Percentiles rank a stretch among this genome's conserved stretches.
Conservation (phyloP, 345 rosid species). For the Eucalyptus victrix region DNA sequence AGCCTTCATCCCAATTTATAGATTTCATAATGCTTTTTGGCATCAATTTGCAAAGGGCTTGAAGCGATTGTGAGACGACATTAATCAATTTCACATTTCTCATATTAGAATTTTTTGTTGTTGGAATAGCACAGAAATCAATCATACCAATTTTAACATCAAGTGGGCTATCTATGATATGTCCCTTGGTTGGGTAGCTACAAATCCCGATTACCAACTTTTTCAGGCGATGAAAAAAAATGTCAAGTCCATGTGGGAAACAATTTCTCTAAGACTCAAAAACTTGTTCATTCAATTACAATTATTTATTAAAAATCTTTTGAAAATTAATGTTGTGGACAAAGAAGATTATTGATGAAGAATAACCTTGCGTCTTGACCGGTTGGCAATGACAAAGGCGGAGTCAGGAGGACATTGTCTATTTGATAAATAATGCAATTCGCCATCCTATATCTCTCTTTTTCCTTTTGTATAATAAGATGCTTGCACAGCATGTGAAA, state of each 20-base stretch:
- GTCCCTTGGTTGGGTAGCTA: neutral
- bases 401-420: too few relatives aligned
- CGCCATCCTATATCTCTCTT: neutral
- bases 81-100: neutral
- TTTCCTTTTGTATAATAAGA: too few relatives aligned
- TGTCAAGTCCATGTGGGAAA: neutral
- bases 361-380: too few relatives aligned
- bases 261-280: neutral
- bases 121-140: neutral
- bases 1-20: neutral
- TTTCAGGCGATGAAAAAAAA: fast-evolving
- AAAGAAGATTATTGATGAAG: too few relatives aligned
- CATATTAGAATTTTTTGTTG: neutral
- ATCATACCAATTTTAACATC: neutral
- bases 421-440: too few relatives aligned
- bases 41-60: neutral
- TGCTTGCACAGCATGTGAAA: neutral
- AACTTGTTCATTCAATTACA: neutral
- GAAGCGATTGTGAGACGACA: neutral
- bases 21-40: neutral
- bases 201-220: neutral
- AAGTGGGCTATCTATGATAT: neutral
- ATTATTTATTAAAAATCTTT: too few relatives aligned
- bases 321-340: too few relatives aligned
- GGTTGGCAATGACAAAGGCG: too few relatives aligned